These are phyloP conservation scores for Plectosphaerella sp. DNA, from an alignment of 2,329 filamentous ascomycete species.

Conservation along the genomic window DNA sequence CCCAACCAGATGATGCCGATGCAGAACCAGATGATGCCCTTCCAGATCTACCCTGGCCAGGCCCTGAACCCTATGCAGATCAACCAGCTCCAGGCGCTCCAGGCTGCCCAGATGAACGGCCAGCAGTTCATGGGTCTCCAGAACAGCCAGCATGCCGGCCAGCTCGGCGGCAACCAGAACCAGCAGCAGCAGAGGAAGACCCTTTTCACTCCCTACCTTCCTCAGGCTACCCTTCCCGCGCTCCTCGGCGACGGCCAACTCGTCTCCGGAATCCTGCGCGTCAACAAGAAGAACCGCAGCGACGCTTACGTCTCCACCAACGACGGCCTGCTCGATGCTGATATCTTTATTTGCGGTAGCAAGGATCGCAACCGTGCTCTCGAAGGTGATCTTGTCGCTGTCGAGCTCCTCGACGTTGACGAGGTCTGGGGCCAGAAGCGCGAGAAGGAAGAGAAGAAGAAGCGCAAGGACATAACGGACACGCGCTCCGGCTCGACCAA, in stretches of 20 bases:
- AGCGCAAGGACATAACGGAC: slow-evolving; percentile 97
- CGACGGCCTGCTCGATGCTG: slow-evolving; percentile 82
- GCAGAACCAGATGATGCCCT: slow-evolving; percentile 81
- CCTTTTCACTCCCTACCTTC: slow-evolving; percentile 94
- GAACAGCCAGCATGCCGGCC: slow-evolving; percentile 69
- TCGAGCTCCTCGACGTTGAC: slow-evolving; percentile 95
- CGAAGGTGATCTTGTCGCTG: slow-evolving; percentile 90
- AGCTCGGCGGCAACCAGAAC: slow-evolving; percentile 62
- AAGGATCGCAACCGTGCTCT: slow-evolving; percentile 97
- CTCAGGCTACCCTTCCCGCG: slow-evolving; percentile 88
- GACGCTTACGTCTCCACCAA: slow-evolving; percentile 95
- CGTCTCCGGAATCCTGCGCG: slow-evolving; percentile 91
- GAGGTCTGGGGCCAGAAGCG: slow-evolving; percentile 99
- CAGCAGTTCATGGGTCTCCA: slow-evolving; percentile 67
- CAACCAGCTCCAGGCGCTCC: slow-evolving; percentile 85
- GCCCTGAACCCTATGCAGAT: slow-evolving; percentile 85
- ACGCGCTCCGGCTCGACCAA: slow-evolving; percentile 74
- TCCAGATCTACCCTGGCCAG: slow-evolving; percentile 79
- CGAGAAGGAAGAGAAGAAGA: slow-evolving; percentile 99
- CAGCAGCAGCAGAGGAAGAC: slow-evolving; percentile 95
- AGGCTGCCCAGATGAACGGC: slow-evolving; percentile 78
- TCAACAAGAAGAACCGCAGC: slow-evolving; percentile 99
- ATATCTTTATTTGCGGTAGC: slow-evolving; percentile 99
- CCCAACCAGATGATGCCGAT: slow-evolving; percentile 80
- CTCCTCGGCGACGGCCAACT: slow-evolving; percentile 88